Evolutionary conservation across 495 filamentous ascomycete genomes (phyloP), one percentile per base, ranked within the genome.

Genomic region (Trichoderma virens): DNA sequence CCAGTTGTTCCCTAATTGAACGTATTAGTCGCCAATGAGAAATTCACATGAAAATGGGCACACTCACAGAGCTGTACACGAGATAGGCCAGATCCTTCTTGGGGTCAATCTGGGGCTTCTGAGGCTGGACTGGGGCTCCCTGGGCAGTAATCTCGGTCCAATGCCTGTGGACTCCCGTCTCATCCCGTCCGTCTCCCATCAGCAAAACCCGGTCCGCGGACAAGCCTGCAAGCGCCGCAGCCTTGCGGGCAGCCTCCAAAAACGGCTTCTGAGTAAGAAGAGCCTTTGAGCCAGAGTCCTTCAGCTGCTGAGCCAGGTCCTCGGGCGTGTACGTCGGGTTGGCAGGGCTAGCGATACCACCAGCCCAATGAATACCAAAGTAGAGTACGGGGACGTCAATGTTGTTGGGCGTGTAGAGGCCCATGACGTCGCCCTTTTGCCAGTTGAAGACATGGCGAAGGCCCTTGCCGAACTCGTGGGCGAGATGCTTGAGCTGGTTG

Each of bases 291-390:
- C 83, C 82, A 0, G 90, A 87, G 73, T 95, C 88, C 68, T 88
- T 85, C 65, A 98, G 82, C 74, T 97, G 94, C 72, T 90, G 95
- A 20, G 89, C 88, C 16, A 98, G 82, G 72, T 98, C 93, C 7
- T 96, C 86, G 27, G 80, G 83, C 1, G 88, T 95, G 75, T 97
- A 97, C 2, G 84, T 83, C 27, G 94, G 93, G 72, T 97, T 97
- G 13, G 91, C 92, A 0, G 94, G 90, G 2, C 88, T 91, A 20
- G 91, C 71, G 60, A 88, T 78, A 23, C 90, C 93, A 56, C 92
- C 93, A 0, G 92, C 89, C 89, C 91, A 97, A 68, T 88, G 85
- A 11, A 83, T 78, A 27, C 92, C 93, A 82, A 90, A 93, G 72
- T 80, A 90, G 59, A 94, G 73, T 4, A 80, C 76, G 23, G 88